Base-by-base conservation (phyloP, 208 protist genomes). In the Acanthamoeba quina region DNA sequence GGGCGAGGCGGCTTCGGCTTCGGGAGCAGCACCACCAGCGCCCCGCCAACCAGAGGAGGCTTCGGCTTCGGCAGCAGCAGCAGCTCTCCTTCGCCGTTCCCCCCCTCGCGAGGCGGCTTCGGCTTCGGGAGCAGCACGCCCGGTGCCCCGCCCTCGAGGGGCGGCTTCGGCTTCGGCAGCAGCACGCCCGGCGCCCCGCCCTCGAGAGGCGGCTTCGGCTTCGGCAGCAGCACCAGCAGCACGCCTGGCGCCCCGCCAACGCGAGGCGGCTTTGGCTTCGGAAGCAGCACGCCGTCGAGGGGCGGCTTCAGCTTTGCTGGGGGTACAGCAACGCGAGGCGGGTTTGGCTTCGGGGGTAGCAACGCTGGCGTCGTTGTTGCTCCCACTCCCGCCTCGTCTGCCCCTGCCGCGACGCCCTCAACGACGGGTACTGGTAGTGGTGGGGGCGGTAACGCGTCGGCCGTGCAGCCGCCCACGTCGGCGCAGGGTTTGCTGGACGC, bases 401-500 rank as follows among this genome's bases (percentile, higher is more conserved):
- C n/a, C 24, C 66, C 66, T 13, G 54, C 1, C 56, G 41, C 41
- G 41, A 10, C 2, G 41, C 41, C 60, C 2, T 21, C 19, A 21
- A 66, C 26, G 60, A n/a, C 60, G 5, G 60, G 24, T n/a, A n/a
- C 24, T 21, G 3, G 13, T 47, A 31, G 68, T 34, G 68, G 68
- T 72, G 64, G 64, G 1, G 21, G 58, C 3, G 37, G 37, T n/a
- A 66, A 21, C 60, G 1, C 52, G 52, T 56, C 52, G 13, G 17
- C 52, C 15, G 34, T 34, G 68, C 74, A 56, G 78, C 78, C 78
- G 41, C 26, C 70, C 5, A 52, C 70, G 70, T 78, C 70, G 29
- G 70, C 70, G 15, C 70, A 78, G 70, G 70, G 70, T 21, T 49
- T 86, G 6, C 49, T 86, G 44, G 78, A 86, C 6, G 78, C 44